Evolutionary conservation across 2,329 filamentous ascomycete species (phyloP).

Genomic region (Sporothrix schenckii): DNA sequence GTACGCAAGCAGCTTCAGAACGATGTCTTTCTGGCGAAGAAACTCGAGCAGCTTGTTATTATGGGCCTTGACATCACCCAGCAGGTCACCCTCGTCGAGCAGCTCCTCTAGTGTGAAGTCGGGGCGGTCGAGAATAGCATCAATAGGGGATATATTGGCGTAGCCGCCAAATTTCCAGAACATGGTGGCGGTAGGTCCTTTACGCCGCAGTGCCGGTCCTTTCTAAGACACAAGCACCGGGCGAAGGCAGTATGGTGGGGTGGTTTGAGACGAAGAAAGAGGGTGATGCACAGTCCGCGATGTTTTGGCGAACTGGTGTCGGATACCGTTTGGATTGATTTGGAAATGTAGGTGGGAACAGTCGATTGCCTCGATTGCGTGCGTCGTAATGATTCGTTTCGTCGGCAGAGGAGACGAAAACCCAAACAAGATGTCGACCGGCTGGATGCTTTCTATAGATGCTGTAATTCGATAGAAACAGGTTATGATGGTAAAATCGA

Average conservation of each 20-base stretch:
- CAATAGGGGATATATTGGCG: slow-evolving; percentile 94
- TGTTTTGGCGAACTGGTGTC: background rate
- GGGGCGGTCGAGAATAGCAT: slow-evolving; percentile 94
- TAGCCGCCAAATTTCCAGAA: slow-evolving; percentile 99
- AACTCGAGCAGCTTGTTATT: slow-evolving; percentile 98
- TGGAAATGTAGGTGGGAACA: background rate
- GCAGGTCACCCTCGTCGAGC: slow-evolving; percentile 91
- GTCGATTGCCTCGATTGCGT: too few relatives aligned
- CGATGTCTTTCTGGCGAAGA: slow-evolving; percentile 80
- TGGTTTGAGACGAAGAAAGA: background rate
- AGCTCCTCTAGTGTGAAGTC: slow-evolving; percentile 95
- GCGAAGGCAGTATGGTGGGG: background rate
- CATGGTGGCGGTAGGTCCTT: slow-evolving; percentile 57
- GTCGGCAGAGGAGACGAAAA: background rate
- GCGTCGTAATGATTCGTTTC: background rate
- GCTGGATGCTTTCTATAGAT: slow-evolving; percentile 29
- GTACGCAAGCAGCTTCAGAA: slow-evolving; percentile 86
- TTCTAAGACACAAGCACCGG: slow-evolving; percentile 25
- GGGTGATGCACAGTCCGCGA: background rate
- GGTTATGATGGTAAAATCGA: slow-evolving; percentile 17
- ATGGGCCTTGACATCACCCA: slow-evolving; percentile 97
- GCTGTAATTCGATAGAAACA: slow-evolving; percentile 25
- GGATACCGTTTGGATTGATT: background rate
- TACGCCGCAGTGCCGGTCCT: slow-evolving; percentile 27
- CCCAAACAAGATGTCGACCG: slow-evolving; percentile 4